A percentile compares a stretch with the other conserved stretches of the same genome.
These are phyloP conservation scores for Chaetomiaceae sp. DNA, from an alignment of 2,329 filamentous ascomycete species.

Conservation along the genomic window DNA sequence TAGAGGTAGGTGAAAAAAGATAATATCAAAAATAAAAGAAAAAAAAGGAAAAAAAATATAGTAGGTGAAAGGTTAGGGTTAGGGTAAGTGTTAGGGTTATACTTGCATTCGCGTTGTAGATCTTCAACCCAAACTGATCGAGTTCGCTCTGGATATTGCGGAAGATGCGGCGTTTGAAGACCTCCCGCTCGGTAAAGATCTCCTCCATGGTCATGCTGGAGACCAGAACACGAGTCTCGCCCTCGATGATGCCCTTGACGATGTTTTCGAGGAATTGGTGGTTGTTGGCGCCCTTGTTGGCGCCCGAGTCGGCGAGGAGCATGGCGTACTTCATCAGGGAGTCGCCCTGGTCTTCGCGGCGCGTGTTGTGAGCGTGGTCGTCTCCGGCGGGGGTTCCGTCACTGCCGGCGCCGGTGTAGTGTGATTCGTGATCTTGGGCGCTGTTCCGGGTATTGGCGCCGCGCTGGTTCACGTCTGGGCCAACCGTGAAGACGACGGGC, in stretches of 20 bases:
- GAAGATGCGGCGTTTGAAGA: constrained; percentile 61
- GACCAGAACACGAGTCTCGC: constrained; percentile 78
- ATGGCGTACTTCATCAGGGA: constrained; percentile 78
- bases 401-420: constrained; percentile 1
- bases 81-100: too few species aligned
- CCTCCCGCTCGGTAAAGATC: constrained; percentile 45
- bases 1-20: too few species aligned
- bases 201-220: constrained; percentile 92
- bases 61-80: too few species aligned
- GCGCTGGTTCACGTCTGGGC: constrained; percentile 65
- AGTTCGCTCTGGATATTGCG: constrained; percentile 75
- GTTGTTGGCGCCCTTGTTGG: constrained; percentile 38
- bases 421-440: not conserved
- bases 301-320: constrained; percentile 60
- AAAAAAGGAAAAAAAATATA: too few species aligned
- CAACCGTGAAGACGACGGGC: constrained; percentile 81
- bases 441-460: constrained; percentile 38
- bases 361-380: constrained; percentile 29
- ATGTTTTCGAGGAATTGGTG: constrained; percentile 72
- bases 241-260: constrained; percentile 86
- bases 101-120: constrained; percentile 60
- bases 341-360: constrained; percentile 50
- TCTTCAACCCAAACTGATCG: constrained; percentile 72
- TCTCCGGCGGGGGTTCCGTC: constrained; percentile 21
- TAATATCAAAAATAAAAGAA: too few species aligned